A percentile compares a stretch with the other conserved stretches of the same genome.
Conservation (phyloP, 2,329 filamentous ascomycete species). For the Neopestalotiopsis sp. region DNA sequence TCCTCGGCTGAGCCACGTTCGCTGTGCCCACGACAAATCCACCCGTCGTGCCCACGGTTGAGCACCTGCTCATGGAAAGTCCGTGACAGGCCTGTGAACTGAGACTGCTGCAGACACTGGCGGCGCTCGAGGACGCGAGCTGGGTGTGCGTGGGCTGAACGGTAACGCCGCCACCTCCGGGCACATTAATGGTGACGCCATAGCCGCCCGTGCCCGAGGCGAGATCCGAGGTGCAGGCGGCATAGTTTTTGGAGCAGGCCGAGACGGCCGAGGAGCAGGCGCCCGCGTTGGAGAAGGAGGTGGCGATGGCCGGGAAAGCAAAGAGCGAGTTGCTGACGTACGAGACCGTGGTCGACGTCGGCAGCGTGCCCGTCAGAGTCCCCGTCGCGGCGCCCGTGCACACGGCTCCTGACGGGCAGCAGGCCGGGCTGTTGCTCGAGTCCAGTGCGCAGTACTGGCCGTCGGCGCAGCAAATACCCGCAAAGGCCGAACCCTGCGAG, state of each 20-base stretch:
- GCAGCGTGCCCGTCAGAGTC: conserved; percentile 35
- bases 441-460: conserved; percentile 59
- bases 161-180: conserved; percentile 58
- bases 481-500: conserved; percentile 51
- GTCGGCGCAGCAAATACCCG: conserved; percentile 55
- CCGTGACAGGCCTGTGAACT: conserved; percentile 57
- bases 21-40: conserved; percentile 34
- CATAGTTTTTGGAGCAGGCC: conserved; percentile 60
- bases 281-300: conserved; percentile 54
- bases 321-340: conserved; percentile 65
- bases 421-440: conserved; percentile 54
- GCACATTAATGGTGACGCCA: conserved; percentile 62
- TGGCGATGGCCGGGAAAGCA: conserved; percentile 63
- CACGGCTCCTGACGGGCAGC: conserved; percentile 57
- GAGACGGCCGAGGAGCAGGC: conserved; percentile 58
- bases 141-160: conserved; percentile 47
- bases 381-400: conserved; percentile 61
- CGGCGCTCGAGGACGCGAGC: conserved; percentile 52
- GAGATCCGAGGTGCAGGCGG: conserved; percentile 57
- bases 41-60: conserved; percentile 30
- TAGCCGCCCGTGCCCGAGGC: conserved; percentile 46
- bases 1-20: conserved; percentile 33
- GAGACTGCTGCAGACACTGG: conserved; percentile 60
- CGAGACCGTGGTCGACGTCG: conserved; percentile 39
- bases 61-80: conserved; percentile 48